Evolutionary conservation across 2,329 filamentous ascomycete genomes (phyloP), one percentile per base, ranked within the genome.

Genomic region (Colletotrichum truncatum): DNA sequence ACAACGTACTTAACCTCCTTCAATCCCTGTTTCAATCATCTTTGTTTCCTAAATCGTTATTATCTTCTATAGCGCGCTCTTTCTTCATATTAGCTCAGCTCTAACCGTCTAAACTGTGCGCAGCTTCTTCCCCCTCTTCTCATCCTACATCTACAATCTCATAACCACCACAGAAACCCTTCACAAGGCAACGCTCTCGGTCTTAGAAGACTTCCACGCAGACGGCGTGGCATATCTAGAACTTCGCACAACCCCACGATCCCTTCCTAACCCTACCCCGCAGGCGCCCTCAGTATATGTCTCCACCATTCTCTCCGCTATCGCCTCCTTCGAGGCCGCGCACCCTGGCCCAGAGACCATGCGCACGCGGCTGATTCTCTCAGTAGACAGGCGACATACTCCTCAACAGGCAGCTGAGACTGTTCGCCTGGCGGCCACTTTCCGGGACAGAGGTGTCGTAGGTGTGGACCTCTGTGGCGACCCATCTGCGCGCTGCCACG

Each of bases 391-490:
- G 16, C 85, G 89, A 18, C 82, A 87, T 69, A 87, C 85, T 8
- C 70, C 81, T 8, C 73, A 77, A 1, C 86, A 91, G 67, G 92
- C 92, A 0, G 72, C 81, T n/a, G 81, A 89, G 65, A 86, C 90
- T 4, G 83, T 94, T 23, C 78, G 84, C 16, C 82, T 96, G 1
- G 91, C 91, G 1, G 75, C 85, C 48, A 78, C 80, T 63, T 86
- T 89, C 73, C 78, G 77, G 12, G 68, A 71, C 36, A 73, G 77
- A 4, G 87, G 88, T 16, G 86, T 95, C 4, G 90, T 95, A 1
- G 93, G 89, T 12, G 76, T 96, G 21, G 93, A 96, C 73, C 85
- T 96, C 18, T 95, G 92, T 76, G 93, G 93, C 16, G 89, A 97
- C 72, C 93, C 92, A 1, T 72, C 75, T 6, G 74, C 72, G 1